Percentiles rank a stretch among this genome's conserved stretches.
phyloP scores from a whole-genome alignment of 2,329 filamentous ascomycete species.

The Arthrinium puccinioides region DNA sequence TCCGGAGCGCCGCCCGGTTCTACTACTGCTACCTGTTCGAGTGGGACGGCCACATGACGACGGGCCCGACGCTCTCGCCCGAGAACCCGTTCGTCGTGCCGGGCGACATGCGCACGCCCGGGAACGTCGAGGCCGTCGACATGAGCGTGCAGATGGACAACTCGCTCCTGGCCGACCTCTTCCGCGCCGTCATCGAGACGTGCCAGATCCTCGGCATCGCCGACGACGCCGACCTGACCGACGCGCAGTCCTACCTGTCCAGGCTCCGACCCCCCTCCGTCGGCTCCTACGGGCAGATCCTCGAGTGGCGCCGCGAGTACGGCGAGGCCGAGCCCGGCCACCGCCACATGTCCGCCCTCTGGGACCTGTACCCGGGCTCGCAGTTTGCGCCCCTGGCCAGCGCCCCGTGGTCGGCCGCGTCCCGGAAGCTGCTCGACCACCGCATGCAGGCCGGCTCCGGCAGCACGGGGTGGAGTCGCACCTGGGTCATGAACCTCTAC shows the following conservation, averaged over 20 bases:
- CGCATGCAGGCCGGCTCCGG: slow-evolving; percentile 10
- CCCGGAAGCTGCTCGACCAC: slow-evolving; percentile 7
- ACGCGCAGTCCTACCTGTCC: slow-evolving; percentile 6
- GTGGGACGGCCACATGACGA: slow-evolving; percentile 13
- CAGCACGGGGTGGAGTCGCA: slow-evolving; percentile 38
- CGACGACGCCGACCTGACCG: slow-evolving; percentile 2
- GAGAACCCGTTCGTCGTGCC: slow-evolving; percentile 11
- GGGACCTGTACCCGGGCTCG: slow-evolving; percentile 11
- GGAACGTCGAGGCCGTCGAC: slow-evolving; percentile 7
- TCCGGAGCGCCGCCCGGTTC: slow-evolving; percentile 27
- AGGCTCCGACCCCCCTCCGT: slow-evolving; percentile 8
- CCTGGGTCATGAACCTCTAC: slow-evolving; percentile 38
- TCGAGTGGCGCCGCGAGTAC: slow-evolving; percentile 15
- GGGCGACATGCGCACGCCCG: background rate
- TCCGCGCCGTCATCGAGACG: slow-evolving; percentile 13
- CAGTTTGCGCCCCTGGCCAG: slow-evolving; percentile 9
- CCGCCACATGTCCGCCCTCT: slow-evolving; percentile 13
- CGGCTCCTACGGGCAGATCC: slow-evolving; percentile 14
- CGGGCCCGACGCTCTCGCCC: slow-evolving; percentile 11
- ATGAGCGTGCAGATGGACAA: slow-evolving; percentile 10
- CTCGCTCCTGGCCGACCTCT: slow-evolving; percentile 29
- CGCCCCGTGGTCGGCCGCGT: slow-evolving; percentile 6
- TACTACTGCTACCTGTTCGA: slow-evolving; percentile 29
- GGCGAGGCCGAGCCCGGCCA: slow-evolving; percentile 10
- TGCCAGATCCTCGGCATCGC: slow-evolving; percentile 6